These are phyloP conservation scores for Sesbania bispinosa DNA, from an alignment of 306 rosid species.

Conservation along the genomic window DNA sequence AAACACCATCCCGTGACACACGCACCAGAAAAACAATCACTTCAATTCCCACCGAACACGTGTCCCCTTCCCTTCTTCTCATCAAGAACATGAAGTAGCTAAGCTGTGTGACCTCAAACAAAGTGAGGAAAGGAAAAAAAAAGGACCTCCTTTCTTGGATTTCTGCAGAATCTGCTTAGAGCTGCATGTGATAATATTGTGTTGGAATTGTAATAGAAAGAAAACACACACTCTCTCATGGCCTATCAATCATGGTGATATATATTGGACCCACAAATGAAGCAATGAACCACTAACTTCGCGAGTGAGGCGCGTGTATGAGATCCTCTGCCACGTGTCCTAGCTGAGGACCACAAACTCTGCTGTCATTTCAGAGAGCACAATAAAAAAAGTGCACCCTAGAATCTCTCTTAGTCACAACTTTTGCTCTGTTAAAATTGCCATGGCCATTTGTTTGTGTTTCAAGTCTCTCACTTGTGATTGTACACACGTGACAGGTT, in stretches of 20 bases:
- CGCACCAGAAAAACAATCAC: too few species aligned
- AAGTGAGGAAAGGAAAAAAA: background rate
- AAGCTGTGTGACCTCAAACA: background rate
- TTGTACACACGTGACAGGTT: constrained; percentile 51
- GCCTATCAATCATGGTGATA: background rate
- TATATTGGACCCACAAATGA: too few species aligned
- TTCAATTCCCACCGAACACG: constrained; percentile 34
- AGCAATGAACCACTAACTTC: constrained; percentile 7
- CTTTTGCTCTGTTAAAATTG: background rate
- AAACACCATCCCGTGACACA: constrained; percentile 56
- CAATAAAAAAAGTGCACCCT: constrained; percentile 26
- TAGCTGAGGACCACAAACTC: constrained; percentile 13
- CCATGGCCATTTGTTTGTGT: background rate
- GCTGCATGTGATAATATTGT: constrained; percentile 49
- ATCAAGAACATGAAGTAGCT: background rate
- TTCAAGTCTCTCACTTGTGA: constrained; percentile 33
- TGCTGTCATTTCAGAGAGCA: constrained; percentile 19
- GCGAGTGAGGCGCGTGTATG: too few species aligned
- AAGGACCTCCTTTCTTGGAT: background rate
- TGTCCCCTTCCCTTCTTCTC: constrained; percentile 30
- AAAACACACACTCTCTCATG: background rate
- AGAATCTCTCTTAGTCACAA: constrained; percentile 15
- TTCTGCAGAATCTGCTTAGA: constrained; percentile 35
- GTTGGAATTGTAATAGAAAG: constrained; percentile 30
- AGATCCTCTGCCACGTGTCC: constrained; percentile 45